Percentiles rank a stretch among this genome's conserved stretches.
These are phyloP conservation scores for Colletotrichum sp. DNA, from an alignment of 2,329 filamentous ascomycete species.

Conservation along the genomic window DNA sequence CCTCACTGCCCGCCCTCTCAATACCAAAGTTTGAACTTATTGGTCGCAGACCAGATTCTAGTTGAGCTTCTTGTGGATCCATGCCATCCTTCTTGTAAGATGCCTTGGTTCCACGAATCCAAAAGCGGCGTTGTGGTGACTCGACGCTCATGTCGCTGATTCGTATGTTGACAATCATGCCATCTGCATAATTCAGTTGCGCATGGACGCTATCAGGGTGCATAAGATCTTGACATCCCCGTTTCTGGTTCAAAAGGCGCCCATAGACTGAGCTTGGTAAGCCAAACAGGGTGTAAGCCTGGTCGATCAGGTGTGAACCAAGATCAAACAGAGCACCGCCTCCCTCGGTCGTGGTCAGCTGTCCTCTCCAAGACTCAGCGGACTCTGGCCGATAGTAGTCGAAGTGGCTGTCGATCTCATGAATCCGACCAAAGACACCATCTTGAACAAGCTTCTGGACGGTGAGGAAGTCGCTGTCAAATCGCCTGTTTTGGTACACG, in stretches of 20 bases:
- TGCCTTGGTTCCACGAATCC: neutral
- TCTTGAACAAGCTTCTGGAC: neutral
- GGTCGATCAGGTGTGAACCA: neutral
- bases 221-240: neutral
- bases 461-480: neutral
- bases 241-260: neutral
- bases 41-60: neutral
- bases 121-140: neutral
- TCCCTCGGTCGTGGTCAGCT: neutral
- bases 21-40: neutral
- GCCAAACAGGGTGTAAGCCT: neutral
- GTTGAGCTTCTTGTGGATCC: neutral
- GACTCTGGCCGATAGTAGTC: neutral
- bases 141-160: neutral
- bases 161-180: neutral
- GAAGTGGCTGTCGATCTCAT: neutral
- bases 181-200: neutral
- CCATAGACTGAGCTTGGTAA: neutral
- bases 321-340: neutral
- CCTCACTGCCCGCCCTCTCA: neutral
- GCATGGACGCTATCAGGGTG: neutral
- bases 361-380: neutral
- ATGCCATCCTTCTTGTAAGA: neutral
- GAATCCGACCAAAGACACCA: neutral
- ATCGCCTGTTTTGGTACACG: neutral